Evolutionary conservation across 1,139 yeast species (phyloP), one percentile per base, ranked within the genome.

Genomic region (Debaryomyces sp.): DNA sequence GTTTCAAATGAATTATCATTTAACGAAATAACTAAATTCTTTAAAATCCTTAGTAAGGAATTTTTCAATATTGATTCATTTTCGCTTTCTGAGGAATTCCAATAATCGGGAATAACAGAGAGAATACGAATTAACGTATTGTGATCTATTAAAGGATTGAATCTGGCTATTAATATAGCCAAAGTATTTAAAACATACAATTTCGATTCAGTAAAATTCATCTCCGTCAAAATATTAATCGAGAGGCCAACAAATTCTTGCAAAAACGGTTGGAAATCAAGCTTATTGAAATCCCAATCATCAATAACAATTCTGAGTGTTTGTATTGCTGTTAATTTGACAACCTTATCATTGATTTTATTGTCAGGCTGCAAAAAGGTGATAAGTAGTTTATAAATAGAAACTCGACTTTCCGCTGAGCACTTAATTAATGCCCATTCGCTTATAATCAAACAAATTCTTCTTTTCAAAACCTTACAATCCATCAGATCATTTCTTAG

Each of bases 281-380:
- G 72, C 50, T 88, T 84, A 38, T 83, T 77, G 62, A 92, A 91
- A 53, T 88, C 94, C 91, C 96, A 90, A 57, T 90, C 97, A 52
- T 89, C 94, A 26, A 91, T 75, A 43, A 88, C 77, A 24, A 81
- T 75, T 53, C 84, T 77, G 13, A 91, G 68, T 0, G 92, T 82
- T 58, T 86, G 88, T n/a, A 88, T 75, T 0, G 95, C 85, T 1
- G 96, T 82, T 22, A 92, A 65, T 56, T 79, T 79, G 1, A 94
- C 96, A 15, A 90, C 96, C 47, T 78, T 73, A 61, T 92, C 97
- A 55, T 83, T 80, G 27, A 77, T 70, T 30, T 71, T 69, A 9
- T 67, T 51, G n/a, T 58, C 55, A 2, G 77, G 67, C 30, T 77
- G 71, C 48, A 87, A 62, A 34, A 85, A 71, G 21, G 61, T 57